Conservation (phyloP, 345 rosid genomes). For the Mercurialis annua region DNA sequence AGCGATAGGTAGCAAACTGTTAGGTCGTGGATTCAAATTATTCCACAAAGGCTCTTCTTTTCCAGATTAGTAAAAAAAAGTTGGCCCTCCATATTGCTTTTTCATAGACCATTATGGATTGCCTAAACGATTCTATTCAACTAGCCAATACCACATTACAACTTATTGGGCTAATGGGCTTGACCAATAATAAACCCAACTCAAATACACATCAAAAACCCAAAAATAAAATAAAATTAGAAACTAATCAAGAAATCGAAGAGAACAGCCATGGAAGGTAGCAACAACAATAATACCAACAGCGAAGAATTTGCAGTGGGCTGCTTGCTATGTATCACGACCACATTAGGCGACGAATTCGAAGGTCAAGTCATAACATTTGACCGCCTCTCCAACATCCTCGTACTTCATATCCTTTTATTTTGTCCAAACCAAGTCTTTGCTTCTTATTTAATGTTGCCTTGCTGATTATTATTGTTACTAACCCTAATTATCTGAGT, state of each 20-base stretch:
- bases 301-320: conserved; percentile 80
- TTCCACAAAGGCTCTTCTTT: too few relatives aligned
- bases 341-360: conserved; percentile 91
- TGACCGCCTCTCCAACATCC: conserved; percentile 88
- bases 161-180: background rate
- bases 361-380: conserved; percentile 83
- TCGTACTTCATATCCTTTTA: conserved; percentile 89
- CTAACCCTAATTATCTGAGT: background rate
- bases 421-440: background rate
- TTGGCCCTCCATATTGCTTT: too few relatives aligned
- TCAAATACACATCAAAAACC: background rate
- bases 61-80: too few relatives aligned
- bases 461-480: background rate
- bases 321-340: conserved; percentile 76
- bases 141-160: too few relatives aligned
- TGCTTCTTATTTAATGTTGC: background rate
- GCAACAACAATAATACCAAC: conserved; percentile 17
- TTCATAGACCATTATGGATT: too few relatives aligned
- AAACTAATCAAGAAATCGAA: background rate
- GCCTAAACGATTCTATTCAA: too few relatives aligned
- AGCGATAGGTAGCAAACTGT: too few relatives aligned
- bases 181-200: background rate
- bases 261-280: conserved; percentile 28
- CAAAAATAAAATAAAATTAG: background rate
- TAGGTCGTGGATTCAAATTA: too few relatives aligned